Evolutionary conservation across 2,329 filamentous ascomycete genomes (phyloP).

Genomic region (Diplodia scrobiculata): DNA sequence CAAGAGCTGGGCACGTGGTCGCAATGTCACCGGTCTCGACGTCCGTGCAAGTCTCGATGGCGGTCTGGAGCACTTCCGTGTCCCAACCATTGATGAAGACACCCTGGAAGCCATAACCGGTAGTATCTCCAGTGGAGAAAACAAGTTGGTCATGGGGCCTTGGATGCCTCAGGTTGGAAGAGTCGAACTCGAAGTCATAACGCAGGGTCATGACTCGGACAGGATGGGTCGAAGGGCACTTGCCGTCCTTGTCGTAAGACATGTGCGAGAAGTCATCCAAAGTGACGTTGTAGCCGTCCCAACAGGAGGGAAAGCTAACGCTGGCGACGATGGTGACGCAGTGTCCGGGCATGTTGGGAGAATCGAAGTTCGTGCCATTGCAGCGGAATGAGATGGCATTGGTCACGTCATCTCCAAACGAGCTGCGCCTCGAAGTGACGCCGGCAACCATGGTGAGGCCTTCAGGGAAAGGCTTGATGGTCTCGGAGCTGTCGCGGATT

Average conservation of each 20-base stretch:
- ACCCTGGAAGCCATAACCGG: constrained; percentile 70
- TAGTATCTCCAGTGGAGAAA: constrained; percentile 69
- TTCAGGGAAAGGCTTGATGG: constrained; percentile 68
- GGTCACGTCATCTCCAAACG: constrained; percentile 51
- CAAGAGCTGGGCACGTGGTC: constrained; percentile 54
- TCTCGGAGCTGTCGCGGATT: constrained; percentile 54
- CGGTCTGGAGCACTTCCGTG: constrained; percentile 57
- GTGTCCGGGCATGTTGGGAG: constrained; percentile 66
- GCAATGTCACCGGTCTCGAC: constrained; percentile 62
- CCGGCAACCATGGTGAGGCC: constrained; percentile 73
- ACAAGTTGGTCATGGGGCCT: constrained; percentile 57
- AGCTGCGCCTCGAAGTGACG: constrained; percentile 50
- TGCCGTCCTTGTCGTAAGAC: constrained; percentile 33
- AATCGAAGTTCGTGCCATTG: constrained; percentile 42
- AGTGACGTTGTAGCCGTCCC: constrained; percentile 22
- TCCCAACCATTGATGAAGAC: constrained; percentile 57
- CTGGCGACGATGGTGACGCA: constrained; percentile 65
- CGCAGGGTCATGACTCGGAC: constrained; percentile 59
- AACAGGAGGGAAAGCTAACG: constrained; percentile 66
- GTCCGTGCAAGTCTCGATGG: constrained; percentile 67
- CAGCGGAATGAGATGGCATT: constrained; percentile 56
- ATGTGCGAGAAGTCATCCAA: constrained; percentile 30
- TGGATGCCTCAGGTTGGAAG: constrained; percentile 43
- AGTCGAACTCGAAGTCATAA: constrained; percentile 51
- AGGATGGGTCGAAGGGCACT: constrained; percentile 38